Evolutionary conservation across 768 basidiomycete genomes (phyloP).

Genomic region (Phylloporus rhodoxanthus): DNA sequence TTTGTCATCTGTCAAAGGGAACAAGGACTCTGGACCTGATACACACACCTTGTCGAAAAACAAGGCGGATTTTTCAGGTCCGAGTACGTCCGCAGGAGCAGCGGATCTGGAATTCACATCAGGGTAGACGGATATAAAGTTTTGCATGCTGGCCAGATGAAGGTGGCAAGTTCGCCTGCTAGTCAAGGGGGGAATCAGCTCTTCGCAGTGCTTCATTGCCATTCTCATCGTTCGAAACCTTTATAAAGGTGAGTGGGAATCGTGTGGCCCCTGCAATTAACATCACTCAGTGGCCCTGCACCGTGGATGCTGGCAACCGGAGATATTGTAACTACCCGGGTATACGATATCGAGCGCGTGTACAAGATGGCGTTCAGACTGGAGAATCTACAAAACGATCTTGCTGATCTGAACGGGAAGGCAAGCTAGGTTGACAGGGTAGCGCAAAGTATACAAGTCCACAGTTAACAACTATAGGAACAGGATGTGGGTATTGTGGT

Average conservation of each 20-base stretch:
- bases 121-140: neutral
- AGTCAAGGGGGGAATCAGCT: neutral
- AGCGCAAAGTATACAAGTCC: conserved; percentile 20
- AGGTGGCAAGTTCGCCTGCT: neutral
- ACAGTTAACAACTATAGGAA: conserved; percentile 24
- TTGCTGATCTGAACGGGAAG: conserved; percentile 7
- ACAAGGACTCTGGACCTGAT: too few relatives aligned
- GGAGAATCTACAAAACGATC: conserved; percentile 19
- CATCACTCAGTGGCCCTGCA: too few relatives aligned
- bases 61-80: conserved; percentile 47
- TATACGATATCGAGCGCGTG: too few relatives aligned
- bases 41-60: conserved; percentile 75
- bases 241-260: too few relatives aligned
- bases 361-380: neutral
- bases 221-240: too few relatives aligned
- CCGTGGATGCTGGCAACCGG: too few relatives aligned
- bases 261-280: too few relatives aligned
- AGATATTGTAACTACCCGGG: too few relatives aligned
- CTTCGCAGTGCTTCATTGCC: neutral
- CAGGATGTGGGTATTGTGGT: conserved; percentile 32
- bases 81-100: neutral
- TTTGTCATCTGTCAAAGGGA: too few relatives aligned
- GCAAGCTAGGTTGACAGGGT: conserved; percentile 17
- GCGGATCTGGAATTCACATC: neutral
- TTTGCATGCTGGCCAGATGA: too few relatives aligned